A percentile compares a stretch with the other conserved stretches of the same genome.
Conservation (phyloP, 805 yeast genomes). For the Cyberlindnera mycetangii region DNA sequence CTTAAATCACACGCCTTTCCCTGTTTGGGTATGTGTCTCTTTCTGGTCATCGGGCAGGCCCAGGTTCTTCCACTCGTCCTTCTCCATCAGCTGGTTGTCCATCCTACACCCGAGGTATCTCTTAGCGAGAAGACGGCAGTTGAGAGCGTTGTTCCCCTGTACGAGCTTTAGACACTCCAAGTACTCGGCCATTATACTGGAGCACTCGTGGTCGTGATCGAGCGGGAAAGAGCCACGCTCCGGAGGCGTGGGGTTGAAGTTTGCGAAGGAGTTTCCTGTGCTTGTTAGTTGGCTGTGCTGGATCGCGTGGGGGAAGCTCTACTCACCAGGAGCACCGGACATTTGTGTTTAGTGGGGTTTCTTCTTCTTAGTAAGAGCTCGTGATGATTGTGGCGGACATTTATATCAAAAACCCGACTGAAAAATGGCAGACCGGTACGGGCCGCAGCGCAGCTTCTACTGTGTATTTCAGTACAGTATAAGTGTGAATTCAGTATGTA, state of each 20-base stretch:
- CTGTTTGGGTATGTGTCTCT: too few relatives aligned
- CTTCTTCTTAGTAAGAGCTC: too few relatives aligned
- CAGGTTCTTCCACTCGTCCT: constrained; percentile 56
- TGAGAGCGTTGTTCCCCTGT: constrained; percentile 82
- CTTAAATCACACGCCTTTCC: too few relatives aligned
- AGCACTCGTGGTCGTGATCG: constrained; percentile 86
- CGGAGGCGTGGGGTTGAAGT: constrained; percentile 85
- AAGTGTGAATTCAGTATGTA: too few relatives aligned
- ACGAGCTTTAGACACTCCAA: constrained; percentile 75
- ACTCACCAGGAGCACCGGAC: constrained; percentile 23
- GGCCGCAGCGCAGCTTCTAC: too few relatives aligned
- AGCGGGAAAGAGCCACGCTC: constrained; percentile 95
- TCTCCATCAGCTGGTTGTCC: constrained; percentile 68
- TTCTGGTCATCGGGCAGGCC: constrained; percentile 56
- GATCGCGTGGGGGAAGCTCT: too few relatives aligned
- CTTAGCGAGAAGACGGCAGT: constrained; percentile 83
- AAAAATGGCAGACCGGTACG: neutral
- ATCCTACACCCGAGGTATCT: constrained; percentile 81
- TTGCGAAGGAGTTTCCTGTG: constrained; percentile 40
- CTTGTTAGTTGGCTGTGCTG: neutral
- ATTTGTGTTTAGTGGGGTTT: constrained; percentile 7
- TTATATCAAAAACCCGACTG: too few relatives aligned
- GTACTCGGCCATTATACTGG: constrained; percentile 68
- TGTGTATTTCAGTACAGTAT: too few relatives aligned
- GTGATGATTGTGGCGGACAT: too few relatives aligned